Percentiles rank a stretch among this genome's conserved stretches.
phyloP scores from a whole-genome alignment of 139 green algal species.

The Microglena sp. region DNA sequence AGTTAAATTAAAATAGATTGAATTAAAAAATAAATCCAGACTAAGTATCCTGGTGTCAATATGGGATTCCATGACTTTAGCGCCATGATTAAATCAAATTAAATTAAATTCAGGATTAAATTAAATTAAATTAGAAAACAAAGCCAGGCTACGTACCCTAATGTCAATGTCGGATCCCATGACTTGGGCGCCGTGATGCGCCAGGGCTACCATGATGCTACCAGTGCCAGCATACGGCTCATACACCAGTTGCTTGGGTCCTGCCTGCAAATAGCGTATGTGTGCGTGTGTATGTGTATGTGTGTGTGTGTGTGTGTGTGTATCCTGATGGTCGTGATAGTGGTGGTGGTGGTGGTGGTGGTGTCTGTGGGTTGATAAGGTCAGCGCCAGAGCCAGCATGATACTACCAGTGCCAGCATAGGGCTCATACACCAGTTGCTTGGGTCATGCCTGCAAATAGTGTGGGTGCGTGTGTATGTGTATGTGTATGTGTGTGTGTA shows the following conservation, averaged over 20 bases:
- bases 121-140: too few species aligned
- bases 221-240: conserved; percentile 77
- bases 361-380: background rate
- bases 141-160: too few species aligned
- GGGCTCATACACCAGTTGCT: conserved; percentile 33
- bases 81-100: too few species aligned
- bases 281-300: background rate
- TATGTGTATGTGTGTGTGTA: background rate
- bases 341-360: background rate
- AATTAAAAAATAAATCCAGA: too few species aligned
- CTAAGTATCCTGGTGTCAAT: too few species aligned
- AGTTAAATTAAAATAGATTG: too few species aligned
- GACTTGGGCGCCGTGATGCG: too few species aligned
- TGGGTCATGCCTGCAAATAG: background rate
- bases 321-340: background rate
- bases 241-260: conserved; percentile 22
- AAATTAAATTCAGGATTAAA: too few species aligned
- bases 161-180: conserved; percentile 81
- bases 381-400: conserved; percentile 64
- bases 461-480: background rate
- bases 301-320: conserved; percentile 1
- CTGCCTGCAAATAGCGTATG: background rate
- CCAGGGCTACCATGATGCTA: conserved; percentile 75
- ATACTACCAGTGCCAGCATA: conserved; percentile 84
- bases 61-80: too few species aligned